Evolutionary conservation across 2,329 filamentous ascomycete genomes (phyloP), one percentile per base, ranked within the genome.

Genomic region (Pseudogymnoascus sp.): DNA sequence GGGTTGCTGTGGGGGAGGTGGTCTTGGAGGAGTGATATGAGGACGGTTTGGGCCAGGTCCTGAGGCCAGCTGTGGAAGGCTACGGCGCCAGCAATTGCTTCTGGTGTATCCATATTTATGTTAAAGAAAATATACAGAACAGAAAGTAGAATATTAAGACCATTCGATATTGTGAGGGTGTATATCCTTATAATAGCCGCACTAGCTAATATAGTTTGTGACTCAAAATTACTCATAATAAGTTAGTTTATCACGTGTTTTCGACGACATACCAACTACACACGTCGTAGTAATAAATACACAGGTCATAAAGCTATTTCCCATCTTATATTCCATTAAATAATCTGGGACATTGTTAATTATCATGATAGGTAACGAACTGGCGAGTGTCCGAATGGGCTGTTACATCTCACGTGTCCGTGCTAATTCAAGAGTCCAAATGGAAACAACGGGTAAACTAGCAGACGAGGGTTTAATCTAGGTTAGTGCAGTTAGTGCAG

Each of bases 1-100:
- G 69, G 66, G 61, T 71, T 72, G 37, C 68, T 69, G 60, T 65
- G 64, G n/a, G 71, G 71, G n/a, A 73, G 66, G 26, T 71, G 63
- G 2, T 61, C 12, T 26, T 64, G 42, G 5, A 73, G 68, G 8
- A 69, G 26, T 12, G 66, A 64, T n/a, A 67, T 66, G 54, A 73
- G 69, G 23, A 54, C 61, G 39, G 62, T 16, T 29, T 67, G 39
- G 12, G 71, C 69, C 5, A 45, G 37, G 11, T 64, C 31, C 64
- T 71, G 69, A 21, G 66, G n/a, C 62, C 60, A 64, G 10, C 12
- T n/a, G 23, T 66, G 29, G 21, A 65, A 66, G 37, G 40, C 8
- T 21, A 34, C n/a, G 11, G 16, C 10, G 7, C 59, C 51, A 6
- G 8, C 29, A 36, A 34, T 18, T 12, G 16, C 51, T 57, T 57